phyloP scores from a whole-genome alignment of 352 stramenopile genomes.

The Pythium aquatile region DNA sequence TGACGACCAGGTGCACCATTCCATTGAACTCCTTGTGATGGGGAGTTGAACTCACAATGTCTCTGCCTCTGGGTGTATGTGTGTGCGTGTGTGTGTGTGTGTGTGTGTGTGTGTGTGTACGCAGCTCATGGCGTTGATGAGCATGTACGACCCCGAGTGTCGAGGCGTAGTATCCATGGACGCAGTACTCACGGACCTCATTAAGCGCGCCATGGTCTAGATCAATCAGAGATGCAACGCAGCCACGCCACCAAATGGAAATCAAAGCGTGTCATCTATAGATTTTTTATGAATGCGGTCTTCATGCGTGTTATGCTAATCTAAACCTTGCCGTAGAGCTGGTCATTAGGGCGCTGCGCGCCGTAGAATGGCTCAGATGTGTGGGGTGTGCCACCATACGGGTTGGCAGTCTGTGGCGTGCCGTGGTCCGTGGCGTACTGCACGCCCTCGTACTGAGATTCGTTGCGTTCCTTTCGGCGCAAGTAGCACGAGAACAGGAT shows the following conservation, averaged over 20 bases:
- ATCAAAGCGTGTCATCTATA: background rate
- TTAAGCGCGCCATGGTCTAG: conserved; percentile 2
- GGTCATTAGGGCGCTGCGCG: conserved; percentile 3
- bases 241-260: background rate
- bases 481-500: conserved; percentile 46
- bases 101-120: background rate
- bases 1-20: conserved; percentile 45
- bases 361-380: conserved; percentile 16
- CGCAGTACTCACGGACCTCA: conserved; percentile 14
- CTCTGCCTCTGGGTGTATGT: background rate
- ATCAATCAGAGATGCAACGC: background rate
- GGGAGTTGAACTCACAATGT: background rate
- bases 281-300: background rate
- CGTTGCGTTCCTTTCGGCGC: conserved; percentile 28
- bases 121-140: conserved; percentile 22
- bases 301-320: background rate
- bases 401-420: conserved; percentile 7
- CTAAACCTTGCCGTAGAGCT: conserved; percentile 20
- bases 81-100: background rate
- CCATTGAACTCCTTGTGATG: background rate
- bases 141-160: conserved; percentile 20
- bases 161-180: conserved; percentile 15
- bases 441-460: conserved; percentile 10
- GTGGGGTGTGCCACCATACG: conserved; percentile 13
- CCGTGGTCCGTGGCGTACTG: conserved; percentile 8